Evolutionary conservation across 1,284 basidiomycete genomes (phyloP).

Genomic region (Malassezia caprae): DNA sequence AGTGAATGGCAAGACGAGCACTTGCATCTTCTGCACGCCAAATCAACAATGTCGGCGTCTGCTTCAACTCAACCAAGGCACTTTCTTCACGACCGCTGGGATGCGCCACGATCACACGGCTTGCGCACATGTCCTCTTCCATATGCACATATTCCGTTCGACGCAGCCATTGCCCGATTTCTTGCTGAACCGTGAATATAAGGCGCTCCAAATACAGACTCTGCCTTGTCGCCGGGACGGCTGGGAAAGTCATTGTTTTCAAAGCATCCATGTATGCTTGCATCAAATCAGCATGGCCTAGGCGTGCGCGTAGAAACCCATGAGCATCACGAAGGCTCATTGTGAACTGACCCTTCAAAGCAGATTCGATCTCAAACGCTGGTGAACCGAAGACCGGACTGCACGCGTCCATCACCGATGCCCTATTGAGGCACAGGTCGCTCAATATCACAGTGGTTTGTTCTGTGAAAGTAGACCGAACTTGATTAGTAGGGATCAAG

Average conservation of each 20-base stretch:
- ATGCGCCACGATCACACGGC: background rate
- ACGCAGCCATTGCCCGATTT: conserved; percentile 22
- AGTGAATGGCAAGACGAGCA: conserved; percentile 33
- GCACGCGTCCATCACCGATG: background rate
- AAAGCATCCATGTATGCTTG: background rate
- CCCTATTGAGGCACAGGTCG: background rate
- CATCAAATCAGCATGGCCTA: background rate
- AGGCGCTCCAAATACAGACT: conserved; percentile 20
- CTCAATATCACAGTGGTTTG: background rate
- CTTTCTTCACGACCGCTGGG: background rate
- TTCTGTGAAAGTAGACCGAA: conserved; percentile 24
- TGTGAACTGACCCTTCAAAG: conserved; percentile 29
- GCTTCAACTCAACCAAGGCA: conserved; percentile 24
- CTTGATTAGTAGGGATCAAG: conserved; percentile 23
- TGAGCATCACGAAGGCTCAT: conserved; percentile 30
- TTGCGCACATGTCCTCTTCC: background rate
- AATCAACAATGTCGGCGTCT: conserved; percentile 29
- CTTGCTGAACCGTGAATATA: conserved; percentile 23
- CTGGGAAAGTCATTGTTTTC: background rate
- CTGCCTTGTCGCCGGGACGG: background rate
- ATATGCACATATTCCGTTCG: conserved; percentile 21
- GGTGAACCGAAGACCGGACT: conserved; percentile 15
- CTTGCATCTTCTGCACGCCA: conserved; percentile 33
- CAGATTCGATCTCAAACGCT: conserved; percentile 15
- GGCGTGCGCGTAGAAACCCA: conserved; percentile 18